Evolutionary conservation across 495 filamentous ascomycete genomes (phyloP), one percentile per base, ranked within the genome.

Genomic region (Penicillium alfredii): DNA sequence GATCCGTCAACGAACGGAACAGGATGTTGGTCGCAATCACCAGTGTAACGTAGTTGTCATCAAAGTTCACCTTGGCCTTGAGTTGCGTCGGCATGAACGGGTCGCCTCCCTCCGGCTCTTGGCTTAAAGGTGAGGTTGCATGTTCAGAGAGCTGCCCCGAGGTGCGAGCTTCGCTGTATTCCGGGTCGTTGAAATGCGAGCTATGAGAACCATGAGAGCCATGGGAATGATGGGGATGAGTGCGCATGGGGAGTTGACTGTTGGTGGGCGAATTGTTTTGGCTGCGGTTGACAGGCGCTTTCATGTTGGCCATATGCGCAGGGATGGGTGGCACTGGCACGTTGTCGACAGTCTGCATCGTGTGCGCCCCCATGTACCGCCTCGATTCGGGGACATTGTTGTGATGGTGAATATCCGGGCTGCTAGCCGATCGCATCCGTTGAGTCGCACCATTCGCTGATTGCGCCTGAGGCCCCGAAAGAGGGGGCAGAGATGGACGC

Each of bases 21-120:
- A 84, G 77, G 50, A 97, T 98, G 51, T 88, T 92, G 66, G 82
- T 90, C 13, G 86, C 80, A 27, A 93, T 92, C 20, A 98, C 89
- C 8, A 98, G 72, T 0, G 88, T 95, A 38, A 96, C 81, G 47
- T 93, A 89, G 33, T 78, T 78, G 6, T 77, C 71, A 10, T 86
- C 82, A 51, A 84, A 92, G 50, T 86, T 86, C 21, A 98, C 88
- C 61, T 88, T 94, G 34, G 95, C 88, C 56, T 94, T 96, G 34
- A 98, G 73, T 48, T 97, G 93, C 8, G 60, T 71, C 6, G 70
- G 66, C 64, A 69, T 72, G 26, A 55, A 56, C 24, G 60, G 55
- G 28, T 68, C 65, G 9, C 33, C 40, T 11, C 51, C 52, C 6
- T 61, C 62, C 0, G 60, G 53, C 30, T 61, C 59, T 22, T 60